Percentiles rank a stretch among this genome's conserved stretches.
phyloP scores from a whole-genome alignment of 345 rosid genomes.

The Aquilaria sinensis region DNA sequence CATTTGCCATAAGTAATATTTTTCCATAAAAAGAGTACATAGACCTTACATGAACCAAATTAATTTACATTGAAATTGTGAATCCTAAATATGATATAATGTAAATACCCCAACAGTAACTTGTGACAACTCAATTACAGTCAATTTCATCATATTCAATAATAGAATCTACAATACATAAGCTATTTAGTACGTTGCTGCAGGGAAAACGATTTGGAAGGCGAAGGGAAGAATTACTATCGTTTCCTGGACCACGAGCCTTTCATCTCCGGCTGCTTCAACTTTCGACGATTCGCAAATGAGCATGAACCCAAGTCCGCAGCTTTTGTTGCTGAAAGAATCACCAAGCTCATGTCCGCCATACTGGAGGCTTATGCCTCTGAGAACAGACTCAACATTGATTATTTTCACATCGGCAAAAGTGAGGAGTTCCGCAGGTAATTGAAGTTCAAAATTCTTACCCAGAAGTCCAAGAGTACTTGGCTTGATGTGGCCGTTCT shows the following conservation, averaged over 20 bases:
- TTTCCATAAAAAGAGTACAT: too few species aligned
- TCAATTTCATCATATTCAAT: too few species aligned
- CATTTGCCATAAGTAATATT: too few species aligned
- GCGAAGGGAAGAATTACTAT: slow-evolving; percentile 65
- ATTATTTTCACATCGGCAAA: slow-evolving; percentile 6
- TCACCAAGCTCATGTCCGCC: slow-evolving; percentile 10
- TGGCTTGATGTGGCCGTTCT: too few species aligned
- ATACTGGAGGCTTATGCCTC: slow-evolving; percentile 11
- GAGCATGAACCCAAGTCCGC: slow-evolving; percentile 14
- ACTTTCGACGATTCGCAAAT: background rate
- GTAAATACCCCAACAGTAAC: too few species aligned
- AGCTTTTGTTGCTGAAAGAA: slow-evolving; percentile 25
- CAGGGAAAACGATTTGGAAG: slow-evolving; percentile 76
- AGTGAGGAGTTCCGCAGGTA: slow-evolving; percentile 20
- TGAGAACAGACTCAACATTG: background rate
- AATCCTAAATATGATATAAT: too few species aligned
- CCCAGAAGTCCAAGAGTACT: too few species aligned
- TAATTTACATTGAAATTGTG: too few species aligned
- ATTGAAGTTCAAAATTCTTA: background rate
- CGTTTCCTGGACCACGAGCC: slow-evolving; percentile 84
- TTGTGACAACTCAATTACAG: too few species aligned
- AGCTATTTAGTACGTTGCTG: background rate
- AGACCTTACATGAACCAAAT: too few species aligned
- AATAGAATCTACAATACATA: too few species aligned
- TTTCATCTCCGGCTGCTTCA: slow-evolving; percentile 14